Evolutionary conservation across 1,284 basidiomycete genomes (phyloP), one percentile per base, ranked within the genome.

Genomic region (Schizopora paradoxa): DNA sequence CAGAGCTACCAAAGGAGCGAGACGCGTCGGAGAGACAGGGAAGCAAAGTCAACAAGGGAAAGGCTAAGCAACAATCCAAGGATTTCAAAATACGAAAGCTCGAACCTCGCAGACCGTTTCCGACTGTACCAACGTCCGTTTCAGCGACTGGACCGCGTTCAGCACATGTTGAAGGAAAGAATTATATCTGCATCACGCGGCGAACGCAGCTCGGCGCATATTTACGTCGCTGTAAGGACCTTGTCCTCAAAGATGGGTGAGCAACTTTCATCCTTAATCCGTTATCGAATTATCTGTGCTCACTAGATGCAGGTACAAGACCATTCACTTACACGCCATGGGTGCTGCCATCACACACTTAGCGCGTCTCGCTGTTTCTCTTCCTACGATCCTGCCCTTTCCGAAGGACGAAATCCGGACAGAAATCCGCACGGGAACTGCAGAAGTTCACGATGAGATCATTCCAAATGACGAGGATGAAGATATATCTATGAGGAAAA

Each of bases 321-420:
- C 76, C 2, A 61, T 94, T 18, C 78, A 83, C 60, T 67, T 94
- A 23, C 82, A 78, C 53, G 91, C 91, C 1, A 81, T 93, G 74
- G 86, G 86, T 19, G 89, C 91, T 2, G 91, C 91, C 0, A 91
- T 94, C 43, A 88, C 91, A 1, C 86, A 86, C 56, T 76, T 91
- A 11, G 65, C 88, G 22, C 75, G 82, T 29, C 72, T 94, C 2
- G 66, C 79, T 4, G 74, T 83, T 11, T 83, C 88, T 13, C 68
- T 94, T 5, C 82, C 90, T 1, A 70, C 77, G 6, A 79, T 86
- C 42, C 71, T 94, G 16, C 89, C 90, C 0, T 90, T 76, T 59
- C 58, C 79, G 0, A 55, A 66, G 41, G 69, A 80, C 51, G 77
- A 88, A 57, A 78, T 93, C 26, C 72, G 69, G 34, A 77, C 77